phyloP scores from a whole-genome alignment of 129 eudicot genomes.

The Flaveria brownii region DNA sequence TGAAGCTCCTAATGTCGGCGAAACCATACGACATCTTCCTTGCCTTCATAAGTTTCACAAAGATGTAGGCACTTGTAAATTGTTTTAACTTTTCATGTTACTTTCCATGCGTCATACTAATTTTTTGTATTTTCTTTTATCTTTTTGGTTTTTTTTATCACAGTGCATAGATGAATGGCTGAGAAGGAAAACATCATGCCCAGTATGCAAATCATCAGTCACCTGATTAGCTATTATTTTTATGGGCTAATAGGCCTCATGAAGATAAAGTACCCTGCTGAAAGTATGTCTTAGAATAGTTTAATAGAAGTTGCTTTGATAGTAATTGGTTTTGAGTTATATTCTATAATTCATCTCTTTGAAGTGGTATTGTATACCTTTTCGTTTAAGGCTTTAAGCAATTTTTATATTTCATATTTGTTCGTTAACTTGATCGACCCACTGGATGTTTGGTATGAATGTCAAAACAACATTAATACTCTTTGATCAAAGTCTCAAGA shows the following conservation, averaged over 20 bases:
- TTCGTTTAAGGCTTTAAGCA: slow-evolving; percentile 3
- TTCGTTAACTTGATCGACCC: neutral
- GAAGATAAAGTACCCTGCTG: slow-evolving; percentile 14
- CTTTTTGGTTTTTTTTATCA: neutral
- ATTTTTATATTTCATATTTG: neutral
- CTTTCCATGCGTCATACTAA: neutral
- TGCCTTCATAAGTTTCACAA: slow-evolving; percentile 96
- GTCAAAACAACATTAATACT: neutral
- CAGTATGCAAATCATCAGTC: slow-evolving; percentile 86
- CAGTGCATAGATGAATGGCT: slow-evolving; percentile 99
- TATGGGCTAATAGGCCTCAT: slow-evolving; percentile 16
- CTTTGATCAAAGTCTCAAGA: neutral
- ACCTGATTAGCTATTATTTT: slow-evolving; percentile 44
- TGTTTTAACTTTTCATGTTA: neutral
- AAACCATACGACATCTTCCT: slow-evolving; percentile 92
- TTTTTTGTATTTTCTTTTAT: neutral
- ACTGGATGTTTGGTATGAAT: neutral
- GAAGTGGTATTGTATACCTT: slow-evolving; percentile 13
- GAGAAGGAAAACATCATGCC: slow-evolving; percentile 81
- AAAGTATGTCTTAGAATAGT: slow-evolving; percentile 1
- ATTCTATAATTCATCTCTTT: slow-evolving; percentile 7
- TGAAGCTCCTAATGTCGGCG: slow-evolving; percentile 76
- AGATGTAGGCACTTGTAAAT: slow-evolving; percentile 53
- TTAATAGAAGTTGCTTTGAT: slow-evolving; percentile 10
- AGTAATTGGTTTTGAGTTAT: slow-evolving; percentile 27